Percentiles rank a stretch among this genome's conserved stretches.
These are phyloP conservation scores for Annona squamosa DNA, from an alignment of 164 flowering plant genomes.

Conservation along the genomic window DNA sequence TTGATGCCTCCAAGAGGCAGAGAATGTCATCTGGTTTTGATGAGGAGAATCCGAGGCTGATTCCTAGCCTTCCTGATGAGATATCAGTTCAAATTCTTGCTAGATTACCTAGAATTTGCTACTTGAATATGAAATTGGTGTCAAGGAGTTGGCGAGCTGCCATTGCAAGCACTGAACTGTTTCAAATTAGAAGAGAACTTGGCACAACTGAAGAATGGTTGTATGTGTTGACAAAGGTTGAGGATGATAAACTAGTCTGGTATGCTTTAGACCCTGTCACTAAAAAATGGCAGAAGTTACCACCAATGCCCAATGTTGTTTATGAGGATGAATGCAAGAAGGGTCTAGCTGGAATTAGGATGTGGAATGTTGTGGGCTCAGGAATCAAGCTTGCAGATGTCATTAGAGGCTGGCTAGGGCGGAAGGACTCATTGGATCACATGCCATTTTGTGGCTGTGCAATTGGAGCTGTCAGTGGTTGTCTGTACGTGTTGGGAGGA, in stretches of 20 bases:
- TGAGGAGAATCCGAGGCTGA: conserved; percentile 41
- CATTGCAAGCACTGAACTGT: conserved; percentile 50
- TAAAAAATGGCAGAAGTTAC: conserved; percentile 64
- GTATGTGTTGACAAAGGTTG: conserved; percentile 51
- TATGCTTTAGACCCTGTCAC: conserved; percentile 65
- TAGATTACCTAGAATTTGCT: conserved; percentile 55
- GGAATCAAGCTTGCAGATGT: conserved; percentile 48
- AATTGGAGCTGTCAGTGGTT: conserved; percentile 66
- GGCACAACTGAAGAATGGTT: conserved; percentile 77
- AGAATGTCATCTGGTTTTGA: conserved; percentile 31
- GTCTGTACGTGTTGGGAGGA: conserved; percentile 84
- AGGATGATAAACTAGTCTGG: conserved; percentile 58
- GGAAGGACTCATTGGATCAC: conserved; percentile 40
- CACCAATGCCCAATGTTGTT: conserved; percentile 54
- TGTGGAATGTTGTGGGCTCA: conserved; percentile 46
- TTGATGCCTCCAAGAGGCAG: conserved; percentile 60
- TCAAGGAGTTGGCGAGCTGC: conserved; percentile 64
- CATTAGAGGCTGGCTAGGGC: conserved; percentile 65
- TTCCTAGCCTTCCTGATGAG: conserved; percentile 86
- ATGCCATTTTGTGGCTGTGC: conserved; percentile 78
- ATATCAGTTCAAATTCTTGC: conserved; percentile 78
- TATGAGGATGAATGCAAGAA: conserved; percentile 38
- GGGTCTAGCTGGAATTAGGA: conserved; percentile 30
- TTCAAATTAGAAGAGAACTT: conserved; percentile 53
- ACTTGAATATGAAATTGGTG: conserved; percentile 47